Conservation (phyloP, 441 rosid genomes). For the Croton setiger region DNA sequence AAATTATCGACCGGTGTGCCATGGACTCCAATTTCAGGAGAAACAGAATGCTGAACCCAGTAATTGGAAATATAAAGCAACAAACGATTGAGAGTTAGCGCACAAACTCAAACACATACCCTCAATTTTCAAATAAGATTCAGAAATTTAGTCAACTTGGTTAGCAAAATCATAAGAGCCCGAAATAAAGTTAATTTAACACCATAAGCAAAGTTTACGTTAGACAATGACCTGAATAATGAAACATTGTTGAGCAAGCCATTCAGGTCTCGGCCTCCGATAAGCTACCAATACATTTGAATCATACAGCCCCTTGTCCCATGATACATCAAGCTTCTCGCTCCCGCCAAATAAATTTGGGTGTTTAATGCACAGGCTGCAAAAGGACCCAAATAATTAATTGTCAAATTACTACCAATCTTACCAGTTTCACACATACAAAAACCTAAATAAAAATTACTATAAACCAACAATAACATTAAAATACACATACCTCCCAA, state of each 20-base stretch:
- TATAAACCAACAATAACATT: background rate
- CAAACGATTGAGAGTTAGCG: background rate
- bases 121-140: constrained; percentile 8
- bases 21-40: constrained; percentile 94
- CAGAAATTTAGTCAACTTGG: background rate
- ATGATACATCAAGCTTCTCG: constrained; percentile 93
- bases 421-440: background rate
- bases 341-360: constrained; percentile 97
- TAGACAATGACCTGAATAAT: constrained; percentile 53
- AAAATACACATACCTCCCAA: constrained; percentile 63
- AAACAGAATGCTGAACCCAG: constrained; percentile 71
- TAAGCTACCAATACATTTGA: constrained; percentile 77
- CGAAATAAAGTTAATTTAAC: background rate
- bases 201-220: constrained; percentile 1
- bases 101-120: constrained; percentile 6
- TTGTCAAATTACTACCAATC: constrained; percentile 7
- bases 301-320: constrained; percentile 92
- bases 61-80: constrained; percentile 17
- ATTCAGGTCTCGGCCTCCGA: constrained; percentile 89
- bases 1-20: constrained; percentile 77
- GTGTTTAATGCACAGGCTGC: constrained; percentile 88
- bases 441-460: background rate
- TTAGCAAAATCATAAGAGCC: background rate
- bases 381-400: constrained; percentile 23
- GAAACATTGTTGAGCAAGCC: constrained; percentile 91